Evolutionary conservation across 768 basidiomycete species (phyloP), one percentile per base, ranked within the genome.

Genomic region (Lepiota venenata): DNA sequence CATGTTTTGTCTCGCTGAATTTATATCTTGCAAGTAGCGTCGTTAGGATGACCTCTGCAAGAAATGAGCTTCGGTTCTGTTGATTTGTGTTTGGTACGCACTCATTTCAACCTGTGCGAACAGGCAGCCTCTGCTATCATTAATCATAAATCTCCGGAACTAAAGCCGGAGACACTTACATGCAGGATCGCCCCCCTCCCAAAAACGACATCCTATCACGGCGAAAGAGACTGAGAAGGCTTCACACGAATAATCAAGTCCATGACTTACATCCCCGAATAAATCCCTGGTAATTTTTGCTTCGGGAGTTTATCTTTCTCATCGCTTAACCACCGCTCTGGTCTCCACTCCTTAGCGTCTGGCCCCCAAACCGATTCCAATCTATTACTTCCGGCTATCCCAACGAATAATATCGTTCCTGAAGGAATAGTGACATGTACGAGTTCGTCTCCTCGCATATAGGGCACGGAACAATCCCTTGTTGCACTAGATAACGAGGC

Each of bases 81-180:
- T 49, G n/a, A n/a, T 38, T 29, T n/a, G 54, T 4, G 12, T 46
- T 39, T 15, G 32, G 52, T 12, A 56, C 79, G 58, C 60, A 82
- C 81, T 83, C 62, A 81, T 80, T 63, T 83, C 81, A 53, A 80
- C 67, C 63, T 78, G 71, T 4, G 82, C 79, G 57, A 82, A 82
- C 60, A 73, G 78, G 61, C 79, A 82, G 12, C 82, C 76, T 20
- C 74, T 76, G 44, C 3, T 52, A 41, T 25, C 5, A 25, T 47
- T 40, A n/a, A 55, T 21, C 18, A 29, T 8, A 12, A n/a, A 15
- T 10, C 1, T 14, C 3, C 1, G 38, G 41, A 32, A 47, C 8
- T 35, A 21, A 15, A 15, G 39, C 36, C 47, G 39, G 20, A 18
- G 14, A 15, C n/a, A 67, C 73, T 68, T 57, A 79, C 82, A 82